phyloP scores from a whole-genome alignment of 2,329 filamentous ascomycete genomes.

The Lanzia echinophila region DNA sequence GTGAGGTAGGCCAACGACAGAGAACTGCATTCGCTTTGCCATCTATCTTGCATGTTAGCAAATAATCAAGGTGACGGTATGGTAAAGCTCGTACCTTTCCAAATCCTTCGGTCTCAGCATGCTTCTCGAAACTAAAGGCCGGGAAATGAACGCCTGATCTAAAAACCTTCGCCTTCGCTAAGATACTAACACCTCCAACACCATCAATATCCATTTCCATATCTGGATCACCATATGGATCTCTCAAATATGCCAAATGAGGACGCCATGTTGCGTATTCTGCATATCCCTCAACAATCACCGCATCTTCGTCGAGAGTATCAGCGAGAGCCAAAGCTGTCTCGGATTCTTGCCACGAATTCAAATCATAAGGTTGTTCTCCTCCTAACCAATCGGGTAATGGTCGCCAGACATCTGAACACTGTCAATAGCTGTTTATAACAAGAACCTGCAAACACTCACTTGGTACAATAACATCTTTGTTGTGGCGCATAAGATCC shows the following conservation, averaged over 20 bases:
- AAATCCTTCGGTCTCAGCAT: constrained; percentile 96
- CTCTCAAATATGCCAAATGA: constrained; percentile 90
- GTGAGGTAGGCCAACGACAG: constrained; percentile 89
- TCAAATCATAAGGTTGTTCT: constrained; percentile 96
- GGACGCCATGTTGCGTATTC: constrained; percentile 98
- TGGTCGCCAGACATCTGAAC: constrained; percentile 89
- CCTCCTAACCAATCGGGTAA: constrained; percentile 97
- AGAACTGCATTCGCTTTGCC: constrained; percentile 93
- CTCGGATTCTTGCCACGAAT: constrained; percentile 99
- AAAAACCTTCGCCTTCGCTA: constrained; percentile 95
- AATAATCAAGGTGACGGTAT: background rate
- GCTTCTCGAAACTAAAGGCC: constrained; percentile 96
- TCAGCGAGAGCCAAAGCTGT: constrained; percentile 90
- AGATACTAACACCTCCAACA: constrained; percentile 92
- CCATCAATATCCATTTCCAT: constrained; percentile 99
- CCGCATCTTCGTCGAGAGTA: constrained; percentile 92
- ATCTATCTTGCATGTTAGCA: constrained; percentile 51
- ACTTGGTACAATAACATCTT: constrained; percentile 98
- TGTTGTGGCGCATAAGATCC: constrained; percentile 97
- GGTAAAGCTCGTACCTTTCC: constrained; percentile 65
- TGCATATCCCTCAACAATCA: constrained; percentile 97
- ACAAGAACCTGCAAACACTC: constrained; percentile 37
- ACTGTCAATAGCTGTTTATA: background rate
- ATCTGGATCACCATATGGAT: constrained; percentile 94
- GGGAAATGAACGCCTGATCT: constrained; percentile 94